Conservation (phyloP, 1,284 basidiomycete genomes). For the Quambalaria eucalypti region DNA sequence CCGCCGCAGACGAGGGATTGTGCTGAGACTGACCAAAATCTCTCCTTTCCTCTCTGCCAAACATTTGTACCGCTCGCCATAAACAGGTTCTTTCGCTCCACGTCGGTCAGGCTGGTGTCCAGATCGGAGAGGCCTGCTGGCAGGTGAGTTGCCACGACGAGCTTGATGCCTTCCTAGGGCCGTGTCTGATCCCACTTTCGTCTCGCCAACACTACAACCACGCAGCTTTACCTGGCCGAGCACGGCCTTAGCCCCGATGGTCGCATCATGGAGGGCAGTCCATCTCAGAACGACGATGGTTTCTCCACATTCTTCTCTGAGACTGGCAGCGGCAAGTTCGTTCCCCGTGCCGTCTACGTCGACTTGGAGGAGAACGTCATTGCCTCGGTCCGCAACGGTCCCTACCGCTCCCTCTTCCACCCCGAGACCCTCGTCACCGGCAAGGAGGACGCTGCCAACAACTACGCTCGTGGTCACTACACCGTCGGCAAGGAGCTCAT, state of each 20-base stretch:
- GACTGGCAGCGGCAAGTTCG: constrained; percentile 59
- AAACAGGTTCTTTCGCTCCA: constrained; percentile 77
- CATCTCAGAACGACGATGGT: constrained; percentile 70
- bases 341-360: constrained; percentile 90
- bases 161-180: background rate
- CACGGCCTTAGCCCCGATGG: constrained; percentile 64
- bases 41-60: background rate
- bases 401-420: constrained; percentile 91
- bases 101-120: constrained; percentile 90
- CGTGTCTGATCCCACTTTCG: background rate
- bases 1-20: background rate
- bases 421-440: constrained; percentile 97
- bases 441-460: constrained; percentile 99
- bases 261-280: constrained; percentile 55
- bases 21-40: background rate
- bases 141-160: constrained; percentile 57
- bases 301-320: constrained; percentile 74
- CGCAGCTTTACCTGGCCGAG: constrained; percentile 81
- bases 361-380: constrained; percentile 93
- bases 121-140: constrained; percentile 57
- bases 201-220: background rate
- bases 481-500: constrained; percentile 84
- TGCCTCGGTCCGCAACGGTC: constrained; percentile 90
- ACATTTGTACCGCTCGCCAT: background rate
- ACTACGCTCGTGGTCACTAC: constrained; percentile 71